Evolutionary conservation across 108 stramenopile species (phyloP).

Genomic region (Aurantiochytrium sp.): DNA sequence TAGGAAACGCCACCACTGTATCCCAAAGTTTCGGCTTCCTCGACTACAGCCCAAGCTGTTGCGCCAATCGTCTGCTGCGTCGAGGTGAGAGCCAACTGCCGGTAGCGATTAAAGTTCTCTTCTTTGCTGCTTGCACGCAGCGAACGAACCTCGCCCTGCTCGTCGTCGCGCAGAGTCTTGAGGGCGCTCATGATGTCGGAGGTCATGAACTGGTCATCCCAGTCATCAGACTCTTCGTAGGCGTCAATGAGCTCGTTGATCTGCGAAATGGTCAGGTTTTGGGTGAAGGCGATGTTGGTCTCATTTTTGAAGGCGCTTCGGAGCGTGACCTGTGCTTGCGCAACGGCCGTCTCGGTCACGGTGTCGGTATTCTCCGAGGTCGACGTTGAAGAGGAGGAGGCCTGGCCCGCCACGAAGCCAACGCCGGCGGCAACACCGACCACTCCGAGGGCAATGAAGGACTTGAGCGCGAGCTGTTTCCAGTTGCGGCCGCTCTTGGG

Average conservation of each 20-base stretch:
- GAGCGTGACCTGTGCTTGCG: neutral
- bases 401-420: neutral
- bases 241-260: neutral
- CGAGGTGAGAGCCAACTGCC: neutral
- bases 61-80: neutral
- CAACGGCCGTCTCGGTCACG: neutral
- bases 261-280: neutral
- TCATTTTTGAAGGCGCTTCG: neutral
- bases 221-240: neutral
- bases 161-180: neutral
- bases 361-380: neutral
- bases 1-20: neutral
- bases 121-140: neutral
- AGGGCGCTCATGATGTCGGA: neutral
- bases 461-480: neutral
- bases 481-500: neutral
- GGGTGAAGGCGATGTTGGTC: neutral
- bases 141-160: neutral
- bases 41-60: neutral
- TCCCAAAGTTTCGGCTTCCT: neutral
- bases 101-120: neutral
- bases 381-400: neutral
- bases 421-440: neutral
- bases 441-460: neutral
- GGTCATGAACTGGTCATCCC: slow-evolving; percentile 1